Percentiles rank a stretch among this genome's conserved stretches.
Evolutionary conservation across 768 basidiomycete species (phyloP).

Genomic region (Coprinopsis marcescibilis): DNA sequence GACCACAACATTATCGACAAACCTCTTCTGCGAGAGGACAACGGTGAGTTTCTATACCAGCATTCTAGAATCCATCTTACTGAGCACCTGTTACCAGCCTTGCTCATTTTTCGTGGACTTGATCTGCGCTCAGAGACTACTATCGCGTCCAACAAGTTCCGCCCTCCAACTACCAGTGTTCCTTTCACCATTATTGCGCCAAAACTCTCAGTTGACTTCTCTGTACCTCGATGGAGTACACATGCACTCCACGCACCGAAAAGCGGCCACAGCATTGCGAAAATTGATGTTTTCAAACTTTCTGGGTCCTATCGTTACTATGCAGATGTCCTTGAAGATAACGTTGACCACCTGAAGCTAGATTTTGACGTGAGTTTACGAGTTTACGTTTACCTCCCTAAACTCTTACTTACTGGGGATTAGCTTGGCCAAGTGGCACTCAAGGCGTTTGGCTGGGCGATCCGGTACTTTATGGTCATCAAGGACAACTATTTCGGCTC

Average conservation of each 20-base stretch:
- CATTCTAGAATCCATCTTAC: background rate
- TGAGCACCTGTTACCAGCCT: slow-evolving; percentile 46
- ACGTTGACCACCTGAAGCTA: slow-evolving; percentile 75
- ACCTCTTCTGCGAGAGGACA: slow-evolving; percentile 74
- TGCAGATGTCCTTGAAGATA: slow-evolving; percentile 55
- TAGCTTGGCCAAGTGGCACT: slow-evolving; percentile 53
- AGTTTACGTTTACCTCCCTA: background rate
- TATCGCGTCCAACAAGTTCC: slow-evolving; percentile 67
- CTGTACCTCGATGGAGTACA: slow-evolving; percentile 87
- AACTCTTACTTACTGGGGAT: background rate
- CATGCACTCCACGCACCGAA: slow-evolving; percentile 61
- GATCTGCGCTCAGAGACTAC: slow-evolving; percentile 43
- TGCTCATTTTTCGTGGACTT: slow-evolving; percentile 62
- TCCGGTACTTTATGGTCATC: slow-evolving; percentile 82
- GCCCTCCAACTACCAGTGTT: slow-evolving; percentile 62
- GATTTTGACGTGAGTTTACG: slow-evolving; percentile 47
- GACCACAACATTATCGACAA: slow-evolving; percentile 97
- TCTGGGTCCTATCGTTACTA: slow-evolving; percentile 74
- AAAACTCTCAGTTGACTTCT: slow-evolving; percentile 52
- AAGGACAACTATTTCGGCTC: slow-evolving; percentile 92
- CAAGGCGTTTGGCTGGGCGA: slow-evolving; percentile 80
- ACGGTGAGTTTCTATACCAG: slow-evolving; percentile 44
- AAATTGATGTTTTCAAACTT: slow-evolving; percentile 48
- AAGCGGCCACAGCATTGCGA: slow-evolving; percentile 57
- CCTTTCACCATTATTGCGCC: slow-evolving; percentile 60